phyloP scores from a whole-genome alignment of 257 asterid species.

The Anisodus tanguticus region DNA sequence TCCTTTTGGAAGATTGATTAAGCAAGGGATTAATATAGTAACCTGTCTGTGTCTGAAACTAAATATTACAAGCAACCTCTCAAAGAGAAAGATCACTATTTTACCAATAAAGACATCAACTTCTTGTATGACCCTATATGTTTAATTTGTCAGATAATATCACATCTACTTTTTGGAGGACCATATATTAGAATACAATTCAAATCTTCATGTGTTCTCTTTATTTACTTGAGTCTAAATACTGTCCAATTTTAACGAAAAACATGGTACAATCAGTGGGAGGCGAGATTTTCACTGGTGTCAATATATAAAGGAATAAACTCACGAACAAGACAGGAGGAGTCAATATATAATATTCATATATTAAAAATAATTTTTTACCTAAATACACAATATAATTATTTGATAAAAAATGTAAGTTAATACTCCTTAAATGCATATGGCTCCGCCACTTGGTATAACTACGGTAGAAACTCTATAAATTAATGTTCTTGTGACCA shows the following conservation, averaged over 20 bases:
- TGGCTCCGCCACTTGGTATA: not conserved
- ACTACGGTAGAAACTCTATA: not conserved
- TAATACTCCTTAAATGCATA: too few species aligned
- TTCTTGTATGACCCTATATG: not conserved
- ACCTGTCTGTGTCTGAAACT: not conserved
- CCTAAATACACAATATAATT: too few species aligned
- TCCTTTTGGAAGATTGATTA: not conserved
- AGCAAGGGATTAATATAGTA: not conserved
- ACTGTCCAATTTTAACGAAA: not conserved
- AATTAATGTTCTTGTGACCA: too few species aligned
- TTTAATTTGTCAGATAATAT: slow-evolving; percentile 7
- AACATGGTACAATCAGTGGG: not conserved
- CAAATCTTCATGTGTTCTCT: not conserved
- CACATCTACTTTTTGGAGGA: not conserved
- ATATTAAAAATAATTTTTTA: too few species aligned
- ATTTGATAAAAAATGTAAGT: not conserved
- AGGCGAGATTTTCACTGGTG: not conserved
- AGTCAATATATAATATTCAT: too few species aligned
- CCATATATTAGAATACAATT: not conserved
- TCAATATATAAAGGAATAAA: not conserved
- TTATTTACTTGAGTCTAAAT: not conserved
- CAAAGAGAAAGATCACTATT: not conserved
- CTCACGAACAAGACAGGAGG: not conserved
- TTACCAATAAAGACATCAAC: slow-evolving; percentile 10
- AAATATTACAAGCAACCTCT: not conserved